These are phyloP conservation scores for Chalara sp. DNA, from an alignment of 2,329 filamentous ascomycete species.

Conservation along the genomic window DNA sequence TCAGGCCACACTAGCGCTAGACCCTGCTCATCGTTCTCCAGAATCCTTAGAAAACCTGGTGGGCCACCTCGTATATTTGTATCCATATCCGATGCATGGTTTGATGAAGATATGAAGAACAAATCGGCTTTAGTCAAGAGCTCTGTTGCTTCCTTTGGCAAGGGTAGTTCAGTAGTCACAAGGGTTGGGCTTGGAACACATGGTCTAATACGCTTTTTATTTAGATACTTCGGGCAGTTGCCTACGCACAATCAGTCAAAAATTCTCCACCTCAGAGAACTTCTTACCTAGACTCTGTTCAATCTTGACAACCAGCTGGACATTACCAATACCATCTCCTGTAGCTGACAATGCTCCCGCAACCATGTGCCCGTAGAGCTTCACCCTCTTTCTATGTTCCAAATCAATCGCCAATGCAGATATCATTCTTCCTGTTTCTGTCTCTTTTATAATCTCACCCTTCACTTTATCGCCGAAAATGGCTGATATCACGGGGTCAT, in stretches of 20 bases:
- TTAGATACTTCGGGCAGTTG: constrained; percentile 85
- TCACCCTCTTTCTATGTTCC: constrained; percentile 62
- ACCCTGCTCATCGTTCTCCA: constrained; percentile 44
- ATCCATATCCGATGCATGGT: constrained; percentile 64
- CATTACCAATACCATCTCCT: constrained; percentile 17
- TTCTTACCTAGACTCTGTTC: constrained; percentile 54
- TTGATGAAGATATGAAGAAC: constrained; percentile 69
- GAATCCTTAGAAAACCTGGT: constrained; percentile 64
- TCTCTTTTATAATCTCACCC: constrained; percentile 26
- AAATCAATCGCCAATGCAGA: constrained; percentile 58
- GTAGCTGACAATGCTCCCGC: constrained; percentile 46
- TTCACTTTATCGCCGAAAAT: constrained; percentile 46
- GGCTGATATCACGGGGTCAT: constrained; percentile 64
- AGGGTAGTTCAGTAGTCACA: constrained; percentile 35
- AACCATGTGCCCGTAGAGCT: constrained; percentile 64
- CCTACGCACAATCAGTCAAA: constrained; percentile 31
- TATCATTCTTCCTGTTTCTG: constrained; percentile 42
- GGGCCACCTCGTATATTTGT: constrained; percentile 75
- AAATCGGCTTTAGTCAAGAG: constrained; percentile 62
- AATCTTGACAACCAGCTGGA: constrained; percentile 57
- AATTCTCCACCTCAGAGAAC: too few species aligned
- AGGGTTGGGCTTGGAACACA: constrained; percentile 47
- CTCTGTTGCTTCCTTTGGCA: constrained; percentile 26
- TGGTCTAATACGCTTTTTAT: constrained; percentile 58
- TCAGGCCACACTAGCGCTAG: constrained; percentile 65